A percentile compares a stretch with the other conserved stretches of the same genome.
Conservation (phyloP, 2,329 filamentous ascomycete species). For the Xylariaceae sp. region DNA sequence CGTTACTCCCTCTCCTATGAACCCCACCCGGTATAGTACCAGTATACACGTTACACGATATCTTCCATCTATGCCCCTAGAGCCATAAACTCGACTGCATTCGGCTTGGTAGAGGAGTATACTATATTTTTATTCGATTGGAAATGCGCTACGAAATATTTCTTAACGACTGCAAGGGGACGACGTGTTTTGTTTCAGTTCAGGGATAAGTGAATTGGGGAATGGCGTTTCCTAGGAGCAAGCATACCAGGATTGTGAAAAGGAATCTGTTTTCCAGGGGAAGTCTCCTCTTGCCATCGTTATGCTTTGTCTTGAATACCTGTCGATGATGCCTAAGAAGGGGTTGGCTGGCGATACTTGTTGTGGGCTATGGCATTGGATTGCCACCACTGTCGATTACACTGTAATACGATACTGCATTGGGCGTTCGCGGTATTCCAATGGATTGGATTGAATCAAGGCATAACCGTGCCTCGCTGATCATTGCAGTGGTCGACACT, state of each 20-base stretch:
- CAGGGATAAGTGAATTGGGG: slow-evolving; percentile 6
- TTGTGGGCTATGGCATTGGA: slow-evolving; percentile 15
- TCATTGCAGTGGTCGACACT: neutral
- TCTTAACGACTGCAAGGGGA: slow-evolving; percentile 29
- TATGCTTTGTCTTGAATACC: slow-evolving; percentile 16
- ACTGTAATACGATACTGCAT: slow-evolving; percentile 21
- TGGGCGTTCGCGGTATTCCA: slow-evolving; percentile 23
- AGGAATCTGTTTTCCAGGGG: slow-evolving; percentile 16
- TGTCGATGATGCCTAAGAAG: slow-evolving; percentile 10
- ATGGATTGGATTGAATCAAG: slow-evolving; percentile 9
- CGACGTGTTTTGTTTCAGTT: slow-evolving; percentile 27
- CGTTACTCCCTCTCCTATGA: neutral
- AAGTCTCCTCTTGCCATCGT: slow-evolving; percentile 4
- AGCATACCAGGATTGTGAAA: slow-evolving; percentile 28
- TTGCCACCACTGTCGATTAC: slow-evolving; percentile 3
- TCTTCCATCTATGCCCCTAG: slow-evolving; percentile 1
- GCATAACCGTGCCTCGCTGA: neutral
- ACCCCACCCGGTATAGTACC: slow-evolving; percentile 20
- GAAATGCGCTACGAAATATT: slow-evolving; percentile 38
- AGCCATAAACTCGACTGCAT: slow-evolving; percentile 8
- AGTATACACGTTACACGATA: slow-evolving; percentile 21
- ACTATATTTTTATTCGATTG: slow-evolving; percentile 33
- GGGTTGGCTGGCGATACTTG: slow-evolving; percentile 13
- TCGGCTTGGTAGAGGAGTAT: slow-evolving; percentile 18
- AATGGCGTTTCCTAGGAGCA: slow-evolving; percentile 23